Percentiles rank a stretch among this genome's conserved stretches.
Conservation (phyloP, 208 protist genomes). For the Lotmaria passim region DNA sequence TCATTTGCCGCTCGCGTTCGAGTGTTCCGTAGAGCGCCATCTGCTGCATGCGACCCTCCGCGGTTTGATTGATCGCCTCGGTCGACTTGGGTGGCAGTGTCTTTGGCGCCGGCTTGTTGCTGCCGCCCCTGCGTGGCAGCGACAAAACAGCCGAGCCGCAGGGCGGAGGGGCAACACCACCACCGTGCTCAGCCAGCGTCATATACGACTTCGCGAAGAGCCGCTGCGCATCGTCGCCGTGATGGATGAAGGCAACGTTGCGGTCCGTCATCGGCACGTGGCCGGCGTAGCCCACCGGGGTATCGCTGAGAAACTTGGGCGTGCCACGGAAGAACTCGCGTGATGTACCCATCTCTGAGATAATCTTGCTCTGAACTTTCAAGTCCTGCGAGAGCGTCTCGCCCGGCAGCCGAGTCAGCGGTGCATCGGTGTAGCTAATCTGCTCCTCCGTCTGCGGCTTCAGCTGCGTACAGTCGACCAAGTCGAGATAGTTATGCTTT, state of each 20-base stretch:
- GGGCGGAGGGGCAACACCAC: slow-evolving; percentile 67
- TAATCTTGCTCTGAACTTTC: slow-evolving; percentile 65
- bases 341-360: slow-evolving; percentile 76
- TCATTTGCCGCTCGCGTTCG: slow-evolving; percentile 61
- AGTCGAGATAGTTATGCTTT: slow-evolving; percentile 74
- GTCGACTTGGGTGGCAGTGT: slow-evolving; percentile 62
- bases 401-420: slow-evolving; percentile 51
- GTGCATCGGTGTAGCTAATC: slow-evolving; percentile 50
- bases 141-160: slow-evolving; percentile 45
- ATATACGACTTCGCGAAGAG: slow-evolving; percentile 89
- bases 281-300: slow-evolving; percentile 60
- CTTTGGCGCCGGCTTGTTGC: slow-evolving; percentile 44
- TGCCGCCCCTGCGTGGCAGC: slow-evolving; percentile 50
- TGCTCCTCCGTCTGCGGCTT: slow-evolving; percentile 70
- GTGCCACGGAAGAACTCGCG: slow-evolving; percentile 73
- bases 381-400: slow-evolving; percentile 50
- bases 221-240: slow-evolving; percentile 63
- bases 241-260: slow-evolving; percentile 54
- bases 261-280: slow-evolving; percentile 55
- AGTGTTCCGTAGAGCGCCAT: slow-evolving; percentile 43
- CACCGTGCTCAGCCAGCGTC: slow-evolving; percentile 86
- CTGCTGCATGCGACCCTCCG: slow-evolving; percentile 76
- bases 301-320: slow-evolving; percentile 59
- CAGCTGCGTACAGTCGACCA: slow-evolving; percentile 79
- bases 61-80: slow-evolving; percentile 51